Conservation (phyloP, 108 stramenopile species). For the Bacterosira constricta region DNA sequence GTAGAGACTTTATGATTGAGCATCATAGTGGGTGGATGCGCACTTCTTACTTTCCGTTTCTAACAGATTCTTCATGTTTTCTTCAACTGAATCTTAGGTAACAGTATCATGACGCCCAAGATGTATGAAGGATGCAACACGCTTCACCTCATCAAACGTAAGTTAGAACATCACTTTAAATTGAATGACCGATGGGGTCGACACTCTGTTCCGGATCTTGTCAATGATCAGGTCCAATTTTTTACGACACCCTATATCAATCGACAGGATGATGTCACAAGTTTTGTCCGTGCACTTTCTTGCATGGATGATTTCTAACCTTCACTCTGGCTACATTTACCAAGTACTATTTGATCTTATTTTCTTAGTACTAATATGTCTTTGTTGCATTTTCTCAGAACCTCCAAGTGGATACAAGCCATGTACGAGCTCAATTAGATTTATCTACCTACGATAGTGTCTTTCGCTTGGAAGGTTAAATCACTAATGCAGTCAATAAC, state of each 20-base stretch:
- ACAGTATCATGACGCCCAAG: background rate
- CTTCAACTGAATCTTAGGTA: background rate
- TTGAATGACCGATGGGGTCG: slow-evolving; percentile 3
- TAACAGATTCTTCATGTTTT: background rate
- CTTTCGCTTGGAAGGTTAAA: no score
- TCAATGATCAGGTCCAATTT: slow-evolving; percentile 32
- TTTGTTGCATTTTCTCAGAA: no score
- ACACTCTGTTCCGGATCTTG: slow-evolving; percentile 44
- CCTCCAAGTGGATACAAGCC: no score
- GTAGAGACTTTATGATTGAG: background rate
- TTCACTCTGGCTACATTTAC: slow-evolving; percentile 14
- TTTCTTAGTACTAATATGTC: no score
- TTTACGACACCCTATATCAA: slow-evolving; percentile 39
- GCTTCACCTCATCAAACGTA: background rate
- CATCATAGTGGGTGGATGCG: slow-evolving; percentile 50
- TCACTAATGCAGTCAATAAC: no score
- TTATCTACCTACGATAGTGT: no score
- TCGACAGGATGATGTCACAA: slow-evolving; percentile 1
- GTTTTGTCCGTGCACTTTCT: background rate
- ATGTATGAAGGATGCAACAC: background rate
- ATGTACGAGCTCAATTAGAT: no score
- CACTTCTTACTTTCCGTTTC: slow-evolving; percentile 12
- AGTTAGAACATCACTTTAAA: background rate
- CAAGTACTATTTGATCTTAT: no score
- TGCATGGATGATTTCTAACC: slow-evolving; percentile 5